These are phyloP conservation scores for Penicillium ochrochloron DNA, from an alignment of 495 filamentous ascomycete genomes.

Conservation along the genomic window DNA sequence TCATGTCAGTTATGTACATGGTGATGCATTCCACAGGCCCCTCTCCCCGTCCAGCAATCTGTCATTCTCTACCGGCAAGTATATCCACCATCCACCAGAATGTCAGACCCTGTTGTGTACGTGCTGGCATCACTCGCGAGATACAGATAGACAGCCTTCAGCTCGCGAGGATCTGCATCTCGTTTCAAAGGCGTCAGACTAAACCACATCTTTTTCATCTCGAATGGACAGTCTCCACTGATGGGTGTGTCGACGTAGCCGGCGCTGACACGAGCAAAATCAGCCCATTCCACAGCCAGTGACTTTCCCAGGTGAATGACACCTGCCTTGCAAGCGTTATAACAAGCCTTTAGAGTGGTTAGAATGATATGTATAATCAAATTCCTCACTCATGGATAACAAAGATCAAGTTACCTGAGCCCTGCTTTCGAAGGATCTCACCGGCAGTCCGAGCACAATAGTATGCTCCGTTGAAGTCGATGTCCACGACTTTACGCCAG, in stretches of 20 bases:
- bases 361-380: not conserved
- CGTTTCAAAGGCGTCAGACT: not conserved
- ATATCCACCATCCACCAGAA: not conserved
- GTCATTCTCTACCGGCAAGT: not conserved
- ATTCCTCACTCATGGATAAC: too few relatives aligned
- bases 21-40: too few relatives aligned
- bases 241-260: not conserved
- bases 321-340: not conserved
- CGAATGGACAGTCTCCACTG: not conserved
- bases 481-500: not conserved
- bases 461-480: not conserved
- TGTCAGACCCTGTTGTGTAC: not conserved
- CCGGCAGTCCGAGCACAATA: not conserved
- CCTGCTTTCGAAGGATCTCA: not conserved
- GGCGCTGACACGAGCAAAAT: not conserved
- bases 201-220: not conserved
- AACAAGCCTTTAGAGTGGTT: not conserved
- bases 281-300: not conserved
- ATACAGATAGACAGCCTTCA: not conserved
- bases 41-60: not conserved
- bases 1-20: too few relatives aligned
- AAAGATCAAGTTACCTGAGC: not conserved
- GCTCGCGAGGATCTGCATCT: not conserved
- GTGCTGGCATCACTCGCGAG: not conserved
- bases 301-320: not conserved